Evolutionary conservation across 2,329 filamentous ascomycete species (phyloP).

Genomic region (Eutypella sp.): DNA sequence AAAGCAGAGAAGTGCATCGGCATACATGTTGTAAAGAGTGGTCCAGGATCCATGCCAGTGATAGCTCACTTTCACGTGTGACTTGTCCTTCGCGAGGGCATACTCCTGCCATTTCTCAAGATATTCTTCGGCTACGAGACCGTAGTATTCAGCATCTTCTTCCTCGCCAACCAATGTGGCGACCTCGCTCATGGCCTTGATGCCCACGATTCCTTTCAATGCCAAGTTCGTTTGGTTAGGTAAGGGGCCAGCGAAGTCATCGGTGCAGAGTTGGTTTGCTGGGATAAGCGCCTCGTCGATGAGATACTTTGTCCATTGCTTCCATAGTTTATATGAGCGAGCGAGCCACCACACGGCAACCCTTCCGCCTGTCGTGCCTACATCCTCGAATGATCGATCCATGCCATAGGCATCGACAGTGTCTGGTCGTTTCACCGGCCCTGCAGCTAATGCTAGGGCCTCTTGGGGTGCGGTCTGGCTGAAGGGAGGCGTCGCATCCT

Average conservation of each 20-base stretch:
- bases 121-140: constrained; percentile 60
- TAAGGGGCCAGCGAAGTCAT: constrained; percentile 74
- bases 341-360: constrained; percentile 35
- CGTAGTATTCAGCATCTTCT: constrained; percentile 56
- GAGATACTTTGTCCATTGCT: constrained; percentile 70
- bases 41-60: constrained; percentile 81
- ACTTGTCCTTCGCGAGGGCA: constrained; percentile 64
- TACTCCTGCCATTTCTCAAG: constrained; percentile 67
- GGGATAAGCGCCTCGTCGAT: constrained; percentile 66
- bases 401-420: constrained; percentile 38
- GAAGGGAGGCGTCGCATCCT: constrained; percentile 54
- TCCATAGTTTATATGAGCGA: constrained; percentile 64
- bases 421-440: constrained; percentile 9
- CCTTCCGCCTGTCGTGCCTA: constrained; percentile 38
- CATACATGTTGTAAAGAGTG: constrained; percentile 74
- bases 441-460: constrained; percentile 9
- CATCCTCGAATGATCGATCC: constrained; percentile 55
- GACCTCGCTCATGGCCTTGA: constrained; percentile 71
- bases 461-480: constrained; percentile 38
- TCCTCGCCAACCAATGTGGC: constrained; percentile 53
- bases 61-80: constrained; percentile 73
- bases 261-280: constrained; percentile 68
- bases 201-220: constrained; percentile 72
- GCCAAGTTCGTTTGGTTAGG: constrained; percentile 71
- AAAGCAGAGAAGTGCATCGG: constrained; percentile 74